Conservation (phyloP, 768 basidiomycete genomes). For the Phaffia australis region DNA sequence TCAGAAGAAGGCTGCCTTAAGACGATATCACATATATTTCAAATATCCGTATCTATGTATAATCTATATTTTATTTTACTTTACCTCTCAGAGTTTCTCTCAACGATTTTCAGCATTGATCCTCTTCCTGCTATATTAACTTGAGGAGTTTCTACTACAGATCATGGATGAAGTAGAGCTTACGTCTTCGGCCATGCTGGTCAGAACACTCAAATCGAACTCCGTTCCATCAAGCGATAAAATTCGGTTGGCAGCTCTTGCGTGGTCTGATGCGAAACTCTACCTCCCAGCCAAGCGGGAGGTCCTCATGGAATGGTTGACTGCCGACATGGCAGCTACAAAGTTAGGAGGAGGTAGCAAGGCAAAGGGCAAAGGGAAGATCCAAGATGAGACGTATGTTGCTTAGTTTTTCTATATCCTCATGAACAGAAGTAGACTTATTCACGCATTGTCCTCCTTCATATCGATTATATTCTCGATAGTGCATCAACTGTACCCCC, state of each 20-base stretch:
- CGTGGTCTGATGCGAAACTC: constrained; percentile 17
- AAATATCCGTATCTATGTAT: too few relatives aligned
- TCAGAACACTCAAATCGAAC: constrained; percentile 21
- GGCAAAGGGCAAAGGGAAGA: constrained; percentile 21
- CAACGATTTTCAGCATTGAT: too few relatives aligned
- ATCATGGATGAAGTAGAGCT: not conserved
- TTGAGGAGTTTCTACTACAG: too few relatives aligned
- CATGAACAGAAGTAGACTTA: too few relatives aligned
- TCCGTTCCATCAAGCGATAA: constrained; percentile 2
- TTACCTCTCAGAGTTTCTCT: too few relatives aligned
- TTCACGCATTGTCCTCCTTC: too few relatives aligned
- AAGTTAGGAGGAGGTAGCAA: not conserved
- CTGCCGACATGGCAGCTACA: constrained; percentile 1
- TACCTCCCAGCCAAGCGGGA: constrained; percentile 24
- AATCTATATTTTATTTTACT: too few relatives aligned
- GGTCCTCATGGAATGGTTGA: constrained; percentile 23
- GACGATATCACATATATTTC: too few relatives aligned
- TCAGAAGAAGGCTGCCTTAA: too few relatives aligned
- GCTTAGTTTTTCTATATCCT: not conserved
- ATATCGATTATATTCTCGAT: not conserved
- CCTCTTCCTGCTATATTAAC: too few relatives aligned
- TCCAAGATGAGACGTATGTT: constrained; percentile 12
- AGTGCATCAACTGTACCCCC: constrained; percentile 2
- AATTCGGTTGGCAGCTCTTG: constrained; percentile 14
- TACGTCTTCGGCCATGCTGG: constrained; percentile 13